Evolutionary conservation across 139 green algal species (phyloP), one percentile per base, ranked within the genome.

Genomic region (Pseudopediastrum boryanum): DNA sequence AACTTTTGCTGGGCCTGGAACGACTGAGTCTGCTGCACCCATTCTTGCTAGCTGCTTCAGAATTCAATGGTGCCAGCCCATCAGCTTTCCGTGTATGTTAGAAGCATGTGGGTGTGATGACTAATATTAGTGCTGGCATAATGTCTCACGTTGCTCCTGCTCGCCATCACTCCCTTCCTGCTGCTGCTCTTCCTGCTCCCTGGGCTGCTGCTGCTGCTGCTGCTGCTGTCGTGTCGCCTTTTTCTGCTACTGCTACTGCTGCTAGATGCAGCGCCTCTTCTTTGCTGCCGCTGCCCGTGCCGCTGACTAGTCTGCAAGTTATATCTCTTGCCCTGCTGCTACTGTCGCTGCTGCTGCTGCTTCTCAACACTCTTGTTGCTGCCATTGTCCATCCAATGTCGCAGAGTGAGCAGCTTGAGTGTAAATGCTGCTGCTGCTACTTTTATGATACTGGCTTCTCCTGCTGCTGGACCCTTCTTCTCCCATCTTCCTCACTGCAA

Each of bases 181-280:
- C n/a, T n/a, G n/a, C n/a, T n/a, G n/a, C n/a, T n/a, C 33, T 23
- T 36, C 31, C 43, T 10, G 27, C 36, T 56, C 13, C 46, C 36
- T 21, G n/a, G 19, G 9, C 62, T 38, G 71, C 36, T 50, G 29
- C n/a, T 62, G 41, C 8, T 36, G 50, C 31, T 21, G 10, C 10
- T 31, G 29, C 63, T 81, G 7, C 69, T 94, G 41, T 19, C 21
- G 8, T 41, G 59, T 39, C 67, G 90, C 41, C n/a, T 52, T 3
- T 77, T 58, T 58, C 48, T 58, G 48, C 21, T 58, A 21, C 48
- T 58, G 19, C 19, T 58, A 0, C 19, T n/a, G 19, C 21, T 58
- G 48, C 19, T n/a, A n/a, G 1, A 1, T 58, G n/a, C n/a, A n/a
- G n/a, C n/a, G n/a, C n/a, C n/a, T n/a, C n/a, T n/a, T n/a, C n/a